Evolutionary conservation across 352 stramenopile species (phyloP), one percentile per base, ranked within the genome.

Genomic region (Phytophthora brassicae): DNA sequence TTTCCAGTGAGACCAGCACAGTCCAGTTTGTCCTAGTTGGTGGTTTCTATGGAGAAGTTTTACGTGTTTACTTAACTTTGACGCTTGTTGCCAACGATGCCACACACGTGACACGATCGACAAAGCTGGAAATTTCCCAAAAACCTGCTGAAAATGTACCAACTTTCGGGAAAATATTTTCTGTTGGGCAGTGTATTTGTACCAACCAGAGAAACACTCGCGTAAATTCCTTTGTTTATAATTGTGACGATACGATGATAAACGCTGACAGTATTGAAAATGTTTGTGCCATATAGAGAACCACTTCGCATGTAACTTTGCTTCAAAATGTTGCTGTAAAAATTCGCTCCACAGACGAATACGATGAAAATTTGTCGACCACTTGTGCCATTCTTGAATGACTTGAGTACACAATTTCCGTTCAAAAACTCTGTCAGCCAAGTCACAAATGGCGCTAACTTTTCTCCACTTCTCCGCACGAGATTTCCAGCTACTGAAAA

Each of bases 131-230:
- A 83, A 63, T 6, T 42, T 48, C 7, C 76, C 76, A 39, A 70
- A 77, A 0, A 84, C 46, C 35, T 70, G 64, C 4, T 53, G 59
- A 20, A 81, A 88, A 38, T 83, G 70, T 1, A 12, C 14, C 3
- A 82, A 45, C 29, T 85, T 86, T 39, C 52, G 62, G 29, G 56
- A 58, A 9, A 73, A 41, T 20, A 44, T 64, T n/a, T 60, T 54
- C 14, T 50, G 56, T 6, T 52, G 45, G 2, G 26, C 26, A 1
- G 47, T 42, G 28, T 66, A 29, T 6, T 47, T 29, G 12, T 24
- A 45, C 75, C 70, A 84, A 16, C 11, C 45, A 1, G 14, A 20
- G 9, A 80, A 46, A 23, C 33, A 62, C 8, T 0, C 16, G 3
- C 12, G 56, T 17, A 64, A 17, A 23, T 46, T 17, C 12, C 45